These are phyloP conservation scores for Rubus parviflorus DNA, from an alignment of 306 rosid genomes.

Conservation along the genomic window DNA sequence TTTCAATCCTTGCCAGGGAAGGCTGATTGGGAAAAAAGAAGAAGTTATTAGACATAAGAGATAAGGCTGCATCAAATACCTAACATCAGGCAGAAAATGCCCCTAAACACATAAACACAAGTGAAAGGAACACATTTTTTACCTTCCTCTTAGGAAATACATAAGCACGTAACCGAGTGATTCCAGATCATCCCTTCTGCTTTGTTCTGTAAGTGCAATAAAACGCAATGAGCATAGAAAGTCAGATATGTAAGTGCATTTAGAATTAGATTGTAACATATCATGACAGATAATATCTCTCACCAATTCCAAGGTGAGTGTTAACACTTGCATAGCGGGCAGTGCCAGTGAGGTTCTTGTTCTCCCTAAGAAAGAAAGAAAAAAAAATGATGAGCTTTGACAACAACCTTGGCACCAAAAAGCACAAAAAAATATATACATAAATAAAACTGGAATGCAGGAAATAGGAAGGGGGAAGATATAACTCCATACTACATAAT, in stretches of 20 bases:
- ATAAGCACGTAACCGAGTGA: conserved; percentile 99
- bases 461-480: background rate
- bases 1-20: conserved; percentile 98
- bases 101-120: conserved; percentile 16
- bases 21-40: conserved; percentile 47
- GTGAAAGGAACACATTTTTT: conserved; percentile 21
- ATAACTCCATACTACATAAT: background rate
- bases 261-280: conserved; percentile 18
- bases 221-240: conserved; percentile 27
- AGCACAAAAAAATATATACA: background rate
- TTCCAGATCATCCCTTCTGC: conserved; percentile 99
- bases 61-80: conserved; percentile 24
- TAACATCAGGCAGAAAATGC: conserved; percentile 25
- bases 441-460: background rate
- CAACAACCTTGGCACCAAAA: background rate
- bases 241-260: conserved; percentile 13
- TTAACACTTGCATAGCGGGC: conserved; percentile 99
- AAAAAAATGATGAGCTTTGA: conserved; percentile 12
- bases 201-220: conserved; percentile 72
- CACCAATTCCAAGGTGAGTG: conserved; percentile 99
- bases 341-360: conserved; percentile 99
- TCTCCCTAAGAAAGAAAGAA: conserved; percentile 58
- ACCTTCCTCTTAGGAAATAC: conserved; percentile 99
- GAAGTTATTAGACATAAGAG: conserved; percentile 14
- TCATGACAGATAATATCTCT: conserved; percentile 38